Evolutionary conservation across 2,329 filamentous ascomycete species (phyloP).

Genomic region (Monascus ruber): DNA sequence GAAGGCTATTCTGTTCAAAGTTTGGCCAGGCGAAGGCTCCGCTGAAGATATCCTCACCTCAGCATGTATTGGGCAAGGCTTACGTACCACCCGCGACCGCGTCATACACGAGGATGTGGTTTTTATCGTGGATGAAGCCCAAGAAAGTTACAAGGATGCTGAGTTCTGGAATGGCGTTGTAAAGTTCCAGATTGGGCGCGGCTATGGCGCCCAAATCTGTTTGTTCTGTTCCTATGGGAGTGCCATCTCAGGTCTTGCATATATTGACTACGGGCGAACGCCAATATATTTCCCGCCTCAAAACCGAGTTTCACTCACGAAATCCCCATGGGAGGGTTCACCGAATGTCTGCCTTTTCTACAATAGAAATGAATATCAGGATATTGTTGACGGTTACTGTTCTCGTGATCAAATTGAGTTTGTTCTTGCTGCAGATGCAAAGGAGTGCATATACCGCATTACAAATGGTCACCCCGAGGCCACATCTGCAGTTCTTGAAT

Average conservation of each 20-base stretch:
- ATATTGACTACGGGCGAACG: neutral
- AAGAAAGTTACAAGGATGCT: constrained; percentile 2
- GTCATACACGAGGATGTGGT: constrained; percentile 3
- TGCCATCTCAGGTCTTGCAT: neutral
- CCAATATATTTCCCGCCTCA: constrained; percentile 1
- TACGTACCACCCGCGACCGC: no score
- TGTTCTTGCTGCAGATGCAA: constrained; percentile 16
- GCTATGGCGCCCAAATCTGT: constrained; percentile 2
- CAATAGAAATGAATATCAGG: constrained; percentile 3
- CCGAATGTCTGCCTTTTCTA: constrained; percentile 3
- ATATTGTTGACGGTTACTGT: constrained; percentile 2
- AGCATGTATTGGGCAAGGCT: no score
- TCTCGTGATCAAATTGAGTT: neutral
- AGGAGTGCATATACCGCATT: constrained; percentile 3
- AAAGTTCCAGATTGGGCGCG: constrained; percentile 1
- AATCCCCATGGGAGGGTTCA: neutral
- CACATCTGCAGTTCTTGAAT: neutral
- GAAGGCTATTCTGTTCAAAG: no score
- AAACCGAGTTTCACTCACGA: constrained; percentile 3
- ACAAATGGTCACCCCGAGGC: constrained; percentile 7
- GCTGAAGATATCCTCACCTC: no score
- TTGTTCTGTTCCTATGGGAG: constrained; percentile 6
- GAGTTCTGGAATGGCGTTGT: constrained; percentile 3
- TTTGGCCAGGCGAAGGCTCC: no score
- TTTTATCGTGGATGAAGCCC: constrained; percentile 5